phyloP scores from a whole-genome alignment of 2,329 filamentous ascomycete genomes.

The Stachybotrys echinatus region DNA sequence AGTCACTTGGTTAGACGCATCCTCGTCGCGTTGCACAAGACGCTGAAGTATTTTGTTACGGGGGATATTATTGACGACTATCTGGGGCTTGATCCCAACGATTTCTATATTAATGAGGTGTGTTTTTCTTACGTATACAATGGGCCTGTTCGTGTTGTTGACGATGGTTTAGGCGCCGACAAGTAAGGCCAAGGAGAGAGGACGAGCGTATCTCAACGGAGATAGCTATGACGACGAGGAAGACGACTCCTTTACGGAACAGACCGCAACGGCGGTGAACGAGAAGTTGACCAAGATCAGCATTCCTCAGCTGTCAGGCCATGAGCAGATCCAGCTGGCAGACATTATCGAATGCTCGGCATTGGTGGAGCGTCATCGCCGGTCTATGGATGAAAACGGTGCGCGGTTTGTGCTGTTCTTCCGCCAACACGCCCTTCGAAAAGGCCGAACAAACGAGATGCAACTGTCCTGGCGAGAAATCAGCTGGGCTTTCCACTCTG shows the following conservation, averaged over 20 bases:
- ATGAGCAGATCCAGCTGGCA: constrained; percentile 80
- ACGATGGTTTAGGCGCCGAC: not conserved
- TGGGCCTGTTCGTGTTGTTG: no score
- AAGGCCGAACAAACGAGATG: constrained; percentile 57
- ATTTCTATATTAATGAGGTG: constrained; percentile 43
- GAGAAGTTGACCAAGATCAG: constrained; percentile 70
- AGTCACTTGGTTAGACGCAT: constrained; percentile 64
- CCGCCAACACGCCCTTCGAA: constrained; percentile 70
- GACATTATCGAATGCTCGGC: constrained; percentile 82
- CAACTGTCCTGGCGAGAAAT: constrained; percentile 75
- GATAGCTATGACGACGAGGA: constrained; percentile 32
- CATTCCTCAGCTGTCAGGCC: constrained; percentile 75
- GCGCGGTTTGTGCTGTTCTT: constrained; percentile 85
- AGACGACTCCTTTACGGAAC: constrained; percentile 65
- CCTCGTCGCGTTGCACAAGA: constrained; percentile 65
- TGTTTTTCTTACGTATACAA: no score
- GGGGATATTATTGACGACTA: constrained; percentile 78
- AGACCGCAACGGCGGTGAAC: constrained; percentile 63
- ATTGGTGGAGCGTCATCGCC: constrained; percentile 77
- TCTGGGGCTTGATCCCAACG: constrained; percentile 58
- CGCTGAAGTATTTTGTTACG: constrained; percentile 76
- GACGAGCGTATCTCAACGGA: constrained; percentile 32
- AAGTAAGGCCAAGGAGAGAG: constrained; percentile 16
- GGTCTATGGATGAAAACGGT: constrained; percentile 87
- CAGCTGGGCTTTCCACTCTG: constrained; percentile 79